Percentiles rank a stretch among this genome's conserved stretches.
phyloP scores from a whole-genome alignment of 139 green algal genomes.

The Edaphochlamys debaryana region DNA sequence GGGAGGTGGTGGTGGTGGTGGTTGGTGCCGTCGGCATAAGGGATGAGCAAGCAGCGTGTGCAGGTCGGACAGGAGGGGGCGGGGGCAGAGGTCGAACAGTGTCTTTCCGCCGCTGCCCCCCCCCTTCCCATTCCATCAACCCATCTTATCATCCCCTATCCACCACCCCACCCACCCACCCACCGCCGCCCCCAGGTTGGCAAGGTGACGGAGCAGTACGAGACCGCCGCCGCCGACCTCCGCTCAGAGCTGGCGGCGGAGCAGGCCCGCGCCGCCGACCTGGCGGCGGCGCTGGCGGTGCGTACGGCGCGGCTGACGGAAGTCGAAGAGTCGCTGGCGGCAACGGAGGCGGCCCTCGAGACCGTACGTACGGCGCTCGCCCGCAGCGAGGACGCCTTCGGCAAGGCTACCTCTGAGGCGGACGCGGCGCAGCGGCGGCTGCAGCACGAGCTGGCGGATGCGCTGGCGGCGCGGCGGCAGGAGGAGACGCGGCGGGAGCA shows the following conservation, averaged over 20 bases:
- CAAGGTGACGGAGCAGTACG: constrained; percentile 36
- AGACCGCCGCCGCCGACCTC: constrained; percentile 13
- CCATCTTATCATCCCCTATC: neutral
- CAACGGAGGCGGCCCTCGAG: neutral
- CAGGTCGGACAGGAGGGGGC: neutral
- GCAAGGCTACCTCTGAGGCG: neutral
- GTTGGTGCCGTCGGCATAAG: too few species aligned
- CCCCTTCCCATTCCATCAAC: too few species aligned
- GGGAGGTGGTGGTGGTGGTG: neutral
- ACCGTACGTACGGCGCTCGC: neutral
- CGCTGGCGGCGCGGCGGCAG: constrained; percentile 13
- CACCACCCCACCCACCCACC: neutral
- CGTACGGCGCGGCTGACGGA: neutral
- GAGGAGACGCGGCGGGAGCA: constrained; percentile 1
- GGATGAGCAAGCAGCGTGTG: neutral
- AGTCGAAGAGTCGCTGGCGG: constrained; percentile 9
- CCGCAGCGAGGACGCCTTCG: neutral
- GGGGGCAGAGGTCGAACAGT: neutral
- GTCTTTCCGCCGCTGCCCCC: too few species aligned
- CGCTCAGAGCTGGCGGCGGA: constrained; percentile 9
- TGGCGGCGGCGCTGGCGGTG: neutral
- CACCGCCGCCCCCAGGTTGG: neutral
- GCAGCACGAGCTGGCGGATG: constrained; percentile 22
- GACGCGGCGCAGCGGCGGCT: constrained; percentile 3
- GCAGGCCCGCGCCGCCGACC: neutral